phyloP scores from a whole-genome alignment of 176 grass and related monocot species.

The Thalia dealbata region DNA sequence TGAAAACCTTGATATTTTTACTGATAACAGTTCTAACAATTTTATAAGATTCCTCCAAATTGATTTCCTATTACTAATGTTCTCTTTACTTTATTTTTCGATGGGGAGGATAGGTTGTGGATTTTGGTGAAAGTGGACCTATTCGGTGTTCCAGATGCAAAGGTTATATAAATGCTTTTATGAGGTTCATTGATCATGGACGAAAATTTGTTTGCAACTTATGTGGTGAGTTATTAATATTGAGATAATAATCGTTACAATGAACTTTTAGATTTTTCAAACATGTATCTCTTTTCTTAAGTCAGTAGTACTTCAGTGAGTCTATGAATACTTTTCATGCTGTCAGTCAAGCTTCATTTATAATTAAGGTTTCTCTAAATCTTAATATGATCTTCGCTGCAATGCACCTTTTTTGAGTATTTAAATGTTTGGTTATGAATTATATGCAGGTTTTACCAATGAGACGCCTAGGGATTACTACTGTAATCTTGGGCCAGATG shows the following conservation, averaged over 20 bases:
- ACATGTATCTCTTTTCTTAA: neutral
- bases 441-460: conserved; percentile 63
- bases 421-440: neutral
- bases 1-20: neutral
- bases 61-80: conserved; percentile 19
- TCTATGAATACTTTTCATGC: neutral
- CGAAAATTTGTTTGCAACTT: conserved; percentile 70
- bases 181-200: conserved; percentile 89
- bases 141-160: conserved; percentile 85
- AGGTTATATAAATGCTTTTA: conserved; percentile 84
- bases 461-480: conserved; percentile 91
- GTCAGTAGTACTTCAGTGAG: neutral
- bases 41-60: neutral
- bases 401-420: neutral
- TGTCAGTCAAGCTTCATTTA: neutral
- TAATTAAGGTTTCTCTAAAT: neutral
- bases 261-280: neutral
- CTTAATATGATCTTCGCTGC: neutral
- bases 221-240: conserved; percentile 36
- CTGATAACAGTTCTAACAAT: neutral
- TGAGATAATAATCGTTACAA: neutral
- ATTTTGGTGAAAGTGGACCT: conserved; percentile 85
- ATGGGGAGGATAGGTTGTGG: conserved; percentile 39
- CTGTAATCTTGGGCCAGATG: conserved; percentile 93
- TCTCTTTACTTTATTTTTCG: conserved; percentile 18